These are phyloP conservation scores for Mucor saturninus DNA, from an alignment of 371 early-diverging fungal genomes.

Conservation along the genomic window DNA sequence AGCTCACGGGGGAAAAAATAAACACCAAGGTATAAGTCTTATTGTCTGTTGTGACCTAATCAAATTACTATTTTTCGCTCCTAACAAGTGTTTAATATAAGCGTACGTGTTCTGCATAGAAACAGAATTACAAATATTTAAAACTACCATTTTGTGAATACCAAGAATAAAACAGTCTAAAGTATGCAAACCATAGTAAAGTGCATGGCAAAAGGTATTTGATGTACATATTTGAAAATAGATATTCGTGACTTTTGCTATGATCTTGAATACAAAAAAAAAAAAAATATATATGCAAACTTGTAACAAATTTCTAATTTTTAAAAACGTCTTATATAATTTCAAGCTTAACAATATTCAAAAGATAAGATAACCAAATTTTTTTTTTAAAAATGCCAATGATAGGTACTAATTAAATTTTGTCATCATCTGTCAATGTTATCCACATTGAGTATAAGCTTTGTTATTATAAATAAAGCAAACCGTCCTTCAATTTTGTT, in stretches of 20 bases:
- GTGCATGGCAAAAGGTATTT: background rate
- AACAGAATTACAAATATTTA: background rate
- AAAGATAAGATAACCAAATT: background rate
- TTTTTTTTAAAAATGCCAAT: background rate
- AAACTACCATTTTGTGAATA: background rate
- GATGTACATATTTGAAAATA: background rate
- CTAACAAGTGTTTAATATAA: too few species aligned
- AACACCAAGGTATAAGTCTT: too few species aligned
- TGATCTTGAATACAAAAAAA: background rate
- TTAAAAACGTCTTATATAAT: too few species aligned
- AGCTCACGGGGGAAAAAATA: too few species aligned
- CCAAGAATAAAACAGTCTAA: background rate
- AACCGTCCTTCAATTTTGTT: background rate
- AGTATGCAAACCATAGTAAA: background rate
- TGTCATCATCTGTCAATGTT: slow-evolving; percentile 1
- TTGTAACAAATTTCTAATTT: background rate
- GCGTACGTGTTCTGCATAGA: too few species aligned
- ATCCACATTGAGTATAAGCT: background rate
- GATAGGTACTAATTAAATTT: background rate
- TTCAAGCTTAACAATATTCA: background rate
- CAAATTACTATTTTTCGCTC: too few species aligned
- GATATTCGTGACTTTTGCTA: background rate
- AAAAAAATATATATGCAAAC: background rate
- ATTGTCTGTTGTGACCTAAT: too few species aligned
- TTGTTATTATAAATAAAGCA: slow-evolving; percentile 1